Base-by-base conservation (phyloP, 169 alveolate genomes). In the Cryptosporidium tyzzeri region DNA sequence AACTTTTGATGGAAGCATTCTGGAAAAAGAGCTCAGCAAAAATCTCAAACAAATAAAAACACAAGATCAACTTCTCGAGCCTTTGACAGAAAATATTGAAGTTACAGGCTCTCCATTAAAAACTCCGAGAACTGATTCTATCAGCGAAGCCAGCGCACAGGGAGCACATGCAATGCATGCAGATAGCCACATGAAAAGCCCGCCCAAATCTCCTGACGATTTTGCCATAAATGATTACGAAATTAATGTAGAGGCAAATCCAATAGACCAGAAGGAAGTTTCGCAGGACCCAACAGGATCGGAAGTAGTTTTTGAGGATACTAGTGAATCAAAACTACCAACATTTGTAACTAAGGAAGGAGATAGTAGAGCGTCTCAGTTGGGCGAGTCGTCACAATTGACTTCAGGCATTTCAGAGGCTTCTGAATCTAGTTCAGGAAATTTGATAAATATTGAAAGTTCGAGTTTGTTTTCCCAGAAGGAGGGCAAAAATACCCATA, bases 271-370 rank as follows among this genome's bases (percentile, higher is more conserved):
- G 23, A 29, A 7, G 10, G 71, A 73, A 14, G 33, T 31, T 51
- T 73, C 86, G n/a, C 45, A 59, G 48, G 48, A 50, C 39, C 29
- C 14, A 23, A 31, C 23, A 0, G 45, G 44, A 18, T 73, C 70
- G 18, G 86, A 73, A 16, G 69, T 55, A 10, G 55, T 73, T 31
- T 73, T 73, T 55, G 86, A 73, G 37, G 86, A 73, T 0, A 59
- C 68, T 12, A 73, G 86, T n/a, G 71, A 73, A 26, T 73, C 86
- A 55, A 51, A 73, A n/a, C 58, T 73, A 18, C 86, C 86, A 16
- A 58, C 18, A 73, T 73, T 73, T 59, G 18, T 23, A 18, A 18
- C 33, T 8, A 29, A 31, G 51, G 70, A 73, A 14, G 45, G 58
- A 21, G 85, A 71, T 4, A 21, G 67, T 16, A 73, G n/a, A 35